Conservation (phyloP, 225 moss, liverwort and hornwort species). For the Ulota crispa region DNA sequence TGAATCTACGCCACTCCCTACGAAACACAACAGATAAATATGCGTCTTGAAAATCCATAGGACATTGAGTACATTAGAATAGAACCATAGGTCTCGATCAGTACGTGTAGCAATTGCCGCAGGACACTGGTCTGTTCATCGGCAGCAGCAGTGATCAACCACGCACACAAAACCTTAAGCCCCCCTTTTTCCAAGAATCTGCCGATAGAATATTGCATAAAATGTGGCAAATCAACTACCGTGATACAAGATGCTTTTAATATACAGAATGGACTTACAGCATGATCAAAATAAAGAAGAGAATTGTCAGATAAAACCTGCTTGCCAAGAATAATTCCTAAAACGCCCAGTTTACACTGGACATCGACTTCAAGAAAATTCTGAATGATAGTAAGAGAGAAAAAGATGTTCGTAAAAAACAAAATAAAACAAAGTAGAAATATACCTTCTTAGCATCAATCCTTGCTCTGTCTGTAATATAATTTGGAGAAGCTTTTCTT, state of each 20-base stretch:
- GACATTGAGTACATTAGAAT: slow-evolving; percentile 24
- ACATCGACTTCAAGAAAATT: slow-evolving; percentile 10
- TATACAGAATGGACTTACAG: slow-evolving; percentile 10
- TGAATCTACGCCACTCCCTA: slow-evolving; percentile 3
- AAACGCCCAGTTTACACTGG: neutral
- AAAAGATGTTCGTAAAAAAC: neutral
- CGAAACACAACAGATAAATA: slow-evolving; percentile 6
- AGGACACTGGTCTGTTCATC: slow-evolving; percentile 85
- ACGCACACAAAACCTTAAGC: slow-evolving; percentile 70
- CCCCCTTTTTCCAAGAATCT: slow-evolving; percentile 96
- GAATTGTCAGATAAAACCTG: slow-evolving; percentile 1
- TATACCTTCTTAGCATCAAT: slow-evolving; percentile 70
- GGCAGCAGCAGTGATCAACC: slow-evolving; percentile 73
- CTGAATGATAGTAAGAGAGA: neutral
- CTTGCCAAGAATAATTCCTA: neutral
- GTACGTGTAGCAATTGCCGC: slow-evolving; percentile 68
- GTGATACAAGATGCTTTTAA: neutral
- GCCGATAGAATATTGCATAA: slow-evolving; percentile 27
- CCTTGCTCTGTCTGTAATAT: slow-evolving; percentile 72
- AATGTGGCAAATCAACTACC: slow-evolving; percentile 31
- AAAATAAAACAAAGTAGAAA: neutral
- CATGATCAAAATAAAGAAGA: slow-evolving; percentile 1
- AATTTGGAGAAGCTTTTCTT: slow-evolving; percentile 70
- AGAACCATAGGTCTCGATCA: slow-evolving; percentile 39
- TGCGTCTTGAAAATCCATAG: slow-evolving; percentile 9